Conservation (phyloP, 2,329 filamentous ascomycete species). For the Pseudogymnoascus sp. region DNA sequence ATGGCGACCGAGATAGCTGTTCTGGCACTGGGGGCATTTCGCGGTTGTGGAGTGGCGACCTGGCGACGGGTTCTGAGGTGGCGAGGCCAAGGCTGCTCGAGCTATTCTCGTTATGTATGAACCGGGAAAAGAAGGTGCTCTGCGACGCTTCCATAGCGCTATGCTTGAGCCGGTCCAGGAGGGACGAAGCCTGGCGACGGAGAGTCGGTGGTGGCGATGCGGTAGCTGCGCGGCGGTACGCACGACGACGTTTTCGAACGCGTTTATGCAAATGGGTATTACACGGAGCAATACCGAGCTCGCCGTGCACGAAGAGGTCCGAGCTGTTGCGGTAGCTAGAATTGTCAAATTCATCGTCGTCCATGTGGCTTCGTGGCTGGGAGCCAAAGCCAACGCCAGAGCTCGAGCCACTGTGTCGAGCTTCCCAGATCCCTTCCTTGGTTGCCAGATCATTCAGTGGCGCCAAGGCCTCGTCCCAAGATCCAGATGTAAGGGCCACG, state of each 20-base stretch:
- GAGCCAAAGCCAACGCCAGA: neutral
- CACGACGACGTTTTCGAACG: neutral
- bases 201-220: neutral
- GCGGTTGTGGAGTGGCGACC: neutral
- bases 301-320: neutral
- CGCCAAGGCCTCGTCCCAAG: constrained; percentile 75
- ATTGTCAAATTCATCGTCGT: neutral
- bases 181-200: neutral
- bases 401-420: constrained; percentile 14
- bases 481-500: constrained; percentile 60
- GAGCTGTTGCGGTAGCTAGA: constrained; percentile 5
- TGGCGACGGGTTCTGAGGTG: neutral
- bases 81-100: neutral
- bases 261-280: neutral
- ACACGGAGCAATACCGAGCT: neutral
- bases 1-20: neutral
- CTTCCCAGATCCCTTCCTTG: constrained; percentile 10
- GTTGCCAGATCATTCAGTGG: constrained; percentile 42
- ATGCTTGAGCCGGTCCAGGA: neutral
- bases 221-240: neutral
- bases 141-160: neutral
- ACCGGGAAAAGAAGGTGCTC: neutral
- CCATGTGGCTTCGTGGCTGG: constrained; percentile 9
- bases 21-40: neutral
- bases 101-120: neutral